Evolutionary conservation across 169 alveolate genomes (phyloP).

Genomic region (Plasmodium knowlesi): DNA sequence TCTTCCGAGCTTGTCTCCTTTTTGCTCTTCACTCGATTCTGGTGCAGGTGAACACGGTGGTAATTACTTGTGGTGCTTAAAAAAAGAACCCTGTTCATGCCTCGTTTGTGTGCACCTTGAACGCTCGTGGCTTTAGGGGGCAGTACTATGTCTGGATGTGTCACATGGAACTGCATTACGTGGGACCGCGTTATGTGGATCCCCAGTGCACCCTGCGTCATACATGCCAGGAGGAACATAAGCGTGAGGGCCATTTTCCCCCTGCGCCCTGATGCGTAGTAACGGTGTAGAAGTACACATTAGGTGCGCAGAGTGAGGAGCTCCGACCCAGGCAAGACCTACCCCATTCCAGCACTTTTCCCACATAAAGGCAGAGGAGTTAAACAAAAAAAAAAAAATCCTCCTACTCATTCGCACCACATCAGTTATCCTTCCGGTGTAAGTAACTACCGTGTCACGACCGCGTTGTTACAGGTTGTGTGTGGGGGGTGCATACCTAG

Average conservation of each 20-base stretch:
- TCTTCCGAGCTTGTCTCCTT: background rate
- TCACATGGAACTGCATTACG: too few species aligned
- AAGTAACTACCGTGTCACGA: background rate
- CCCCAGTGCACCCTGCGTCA: background rate
- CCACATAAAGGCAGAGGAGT: background rate
- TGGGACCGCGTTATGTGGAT: background rate
- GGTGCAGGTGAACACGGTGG: background rate
- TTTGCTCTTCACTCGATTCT: background rate
- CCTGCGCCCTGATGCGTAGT: background rate
- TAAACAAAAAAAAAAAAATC: background rate
- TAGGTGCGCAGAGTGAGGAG: background rate
- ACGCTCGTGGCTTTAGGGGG: background rate
- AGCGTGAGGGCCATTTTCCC: conserved; percentile 11
- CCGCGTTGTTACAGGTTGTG: background rate
- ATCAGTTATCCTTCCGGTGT: background rate
- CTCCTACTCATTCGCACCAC: background rate
- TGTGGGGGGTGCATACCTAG: background rate
- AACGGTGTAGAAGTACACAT: background rate
- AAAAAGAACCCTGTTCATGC: background rate
- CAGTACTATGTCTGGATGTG: too few species aligned
- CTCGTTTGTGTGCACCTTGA: background rate
- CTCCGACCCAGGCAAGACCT: background rate
- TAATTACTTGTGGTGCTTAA: background rate
- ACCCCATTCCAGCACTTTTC: background rate
- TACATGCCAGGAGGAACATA: background rate